Percentiles rank a stretch among this genome's conserved stretches.
Evolutionary conservation across 768 basidiomycete species (phyloP).

Genomic region (Chalciporus pseudorubinellus): DNA sequence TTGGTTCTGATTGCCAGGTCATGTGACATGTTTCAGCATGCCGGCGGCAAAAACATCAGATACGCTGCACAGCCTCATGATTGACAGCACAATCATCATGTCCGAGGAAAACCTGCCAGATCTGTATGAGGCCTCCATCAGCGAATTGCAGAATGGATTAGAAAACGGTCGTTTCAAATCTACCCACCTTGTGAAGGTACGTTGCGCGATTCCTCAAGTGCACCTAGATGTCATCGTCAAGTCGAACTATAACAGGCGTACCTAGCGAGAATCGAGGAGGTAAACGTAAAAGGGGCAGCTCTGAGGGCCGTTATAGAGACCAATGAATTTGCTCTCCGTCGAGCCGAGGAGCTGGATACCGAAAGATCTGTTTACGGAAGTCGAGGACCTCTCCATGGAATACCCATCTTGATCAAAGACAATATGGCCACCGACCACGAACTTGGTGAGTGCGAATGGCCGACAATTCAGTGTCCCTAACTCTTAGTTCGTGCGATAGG

Average conservation of each 20-base stretch:
- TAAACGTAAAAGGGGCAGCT: conserved; percentile 57
- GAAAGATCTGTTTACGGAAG: conserved; percentile 46
- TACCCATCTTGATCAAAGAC: conserved; percentile 57
- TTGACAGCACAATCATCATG: background rate
- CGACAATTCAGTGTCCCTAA: conserved; percentile 10
- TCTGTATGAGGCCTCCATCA: conserved; percentile 58
- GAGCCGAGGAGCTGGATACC: conserved; percentile 53
- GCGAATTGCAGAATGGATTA: conserved; percentile 53
- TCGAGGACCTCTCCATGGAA: conserved; percentile 53
- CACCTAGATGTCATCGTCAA: background rate
- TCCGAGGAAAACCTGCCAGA: conserved; percentile 38
- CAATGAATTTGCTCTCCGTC: conserved; percentile 50
- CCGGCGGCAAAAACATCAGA: conserved; percentile 7
- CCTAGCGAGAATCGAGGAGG: conserved; percentile 63
- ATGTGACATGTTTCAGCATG: conserved; percentile 14
- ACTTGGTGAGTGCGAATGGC: conserved; percentile 18
- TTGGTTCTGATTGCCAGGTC: conserved; percentile 21
- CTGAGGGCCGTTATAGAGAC: conserved; percentile 59
- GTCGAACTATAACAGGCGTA: conserved; percentile 55
- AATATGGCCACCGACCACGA: conserved; percentile 34
- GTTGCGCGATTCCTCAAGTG: too few relatives aligned
- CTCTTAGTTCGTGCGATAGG: conserved; percentile 25
- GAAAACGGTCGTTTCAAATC: conserved; percentile 51
- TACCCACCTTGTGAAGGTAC: conserved; percentile 60
- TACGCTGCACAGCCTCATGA: background rate